These are phyloP conservation scores for Lactarius sanguifluus DNA, from an alignment of 768 basidiomycete genomes.

Conservation along the genomic window DNA sequence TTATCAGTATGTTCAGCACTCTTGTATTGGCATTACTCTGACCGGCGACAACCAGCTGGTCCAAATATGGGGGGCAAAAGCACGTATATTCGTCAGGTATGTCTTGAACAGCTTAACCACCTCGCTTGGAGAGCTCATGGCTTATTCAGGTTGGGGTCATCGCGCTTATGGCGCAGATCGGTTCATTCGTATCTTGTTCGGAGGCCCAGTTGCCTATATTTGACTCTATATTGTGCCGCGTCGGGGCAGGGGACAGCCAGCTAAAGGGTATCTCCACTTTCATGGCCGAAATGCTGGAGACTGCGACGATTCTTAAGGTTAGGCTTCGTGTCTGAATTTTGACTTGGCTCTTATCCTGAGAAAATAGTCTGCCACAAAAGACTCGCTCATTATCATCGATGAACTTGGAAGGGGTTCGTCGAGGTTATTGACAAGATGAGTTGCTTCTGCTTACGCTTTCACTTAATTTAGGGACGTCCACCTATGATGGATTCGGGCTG, in stretches of 20 bases:
- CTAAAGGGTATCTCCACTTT: conserved; percentile 98
- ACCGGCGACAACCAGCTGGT: conserved; percentile 55
- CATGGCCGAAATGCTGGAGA: conserved; percentile 99
- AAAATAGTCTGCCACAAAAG: conserved; percentile 78
- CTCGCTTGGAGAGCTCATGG: conserved; percentile 4
- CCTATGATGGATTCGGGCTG: conserved; percentile 95
- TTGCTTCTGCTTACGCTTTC: conserved; percentile 8
- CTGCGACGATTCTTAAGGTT: conserved; percentile 89
- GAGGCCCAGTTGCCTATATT: conserved; percentile 88
- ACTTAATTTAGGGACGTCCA: conserved; percentile 73
- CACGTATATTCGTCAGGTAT: conserved; percentile 89
- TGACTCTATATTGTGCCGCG: conserved; percentile 92
- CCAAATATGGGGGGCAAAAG: conserved; percentile 99
- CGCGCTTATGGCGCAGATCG: conserved; percentile 92
- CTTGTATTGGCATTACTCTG: conserved; percentile 4
- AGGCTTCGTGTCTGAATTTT: conserved; percentile 29
- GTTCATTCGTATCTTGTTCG: conserved; percentile 92
- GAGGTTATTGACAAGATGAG: not conserved
- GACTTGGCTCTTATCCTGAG: conserved; percentile 1
- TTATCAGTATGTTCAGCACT: conserved; percentile 65
- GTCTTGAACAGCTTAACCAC: conserved; percentile 3
- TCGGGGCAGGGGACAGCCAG: conserved; percentile 97
- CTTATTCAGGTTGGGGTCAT: conserved; percentile 82
- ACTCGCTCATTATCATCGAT: conserved; percentile 96
- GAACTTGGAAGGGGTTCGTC: conserved; percentile 83